phyloP scores from a whole-genome alignment of 2,329 filamentous ascomycete genomes.

The Nothomitra cinnamomea region DNA sequence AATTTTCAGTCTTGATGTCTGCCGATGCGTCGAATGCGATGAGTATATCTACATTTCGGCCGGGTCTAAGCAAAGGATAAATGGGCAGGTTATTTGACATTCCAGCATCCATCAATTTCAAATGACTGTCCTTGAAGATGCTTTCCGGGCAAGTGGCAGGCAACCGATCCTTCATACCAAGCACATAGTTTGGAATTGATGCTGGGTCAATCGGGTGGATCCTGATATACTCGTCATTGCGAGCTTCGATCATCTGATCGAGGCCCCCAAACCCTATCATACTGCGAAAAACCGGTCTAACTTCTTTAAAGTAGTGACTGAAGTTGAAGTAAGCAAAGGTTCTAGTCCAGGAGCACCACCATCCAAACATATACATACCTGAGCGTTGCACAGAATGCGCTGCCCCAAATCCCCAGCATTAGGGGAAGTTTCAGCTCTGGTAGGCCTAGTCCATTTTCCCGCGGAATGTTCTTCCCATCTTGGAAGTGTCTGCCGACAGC shows the following conservation, averaged over 20 bases:
- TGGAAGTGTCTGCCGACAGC: constrained; percentile 72
- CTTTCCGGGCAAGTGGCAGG: constrained; percentile 62
- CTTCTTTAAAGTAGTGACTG: constrained; percentile 89
- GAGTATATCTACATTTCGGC: constrained; percentile 74
- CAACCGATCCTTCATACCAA: constrained; percentile 61
- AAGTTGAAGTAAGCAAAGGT: neutral
- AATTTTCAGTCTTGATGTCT: constrained; percentile 87
- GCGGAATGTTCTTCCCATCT: constrained; percentile 46
- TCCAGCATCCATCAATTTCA: constrained; percentile 63
- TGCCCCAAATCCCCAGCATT: constrained; percentile 89
- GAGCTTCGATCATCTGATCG: constrained; percentile 67
- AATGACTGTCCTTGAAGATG: constrained; percentile 50
- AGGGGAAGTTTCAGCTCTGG: constrained; percentile 74
- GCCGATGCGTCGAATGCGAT: constrained; percentile 90
- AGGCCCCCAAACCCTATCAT: constrained; percentile 59
- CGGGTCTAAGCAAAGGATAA: constrained; percentile 79
- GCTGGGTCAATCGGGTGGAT: constrained; percentile 92
- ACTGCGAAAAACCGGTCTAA: constrained; percentile 63
- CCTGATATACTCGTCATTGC: constrained; percentile 71
- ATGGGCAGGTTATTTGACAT: constrained; percentile 98
- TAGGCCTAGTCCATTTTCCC: constrained; percentile 48
- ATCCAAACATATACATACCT: neutral
- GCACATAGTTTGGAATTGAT: constrained; percentile 73
- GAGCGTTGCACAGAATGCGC: constrained; percentile 86
- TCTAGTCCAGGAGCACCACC: neutral